Evolutionary conservation across 495 filamentous ascomycete genomes (phyloP), one percentile per base, ranked within the genome.

Genomic region (Tuber umbilicatum): DNA sequence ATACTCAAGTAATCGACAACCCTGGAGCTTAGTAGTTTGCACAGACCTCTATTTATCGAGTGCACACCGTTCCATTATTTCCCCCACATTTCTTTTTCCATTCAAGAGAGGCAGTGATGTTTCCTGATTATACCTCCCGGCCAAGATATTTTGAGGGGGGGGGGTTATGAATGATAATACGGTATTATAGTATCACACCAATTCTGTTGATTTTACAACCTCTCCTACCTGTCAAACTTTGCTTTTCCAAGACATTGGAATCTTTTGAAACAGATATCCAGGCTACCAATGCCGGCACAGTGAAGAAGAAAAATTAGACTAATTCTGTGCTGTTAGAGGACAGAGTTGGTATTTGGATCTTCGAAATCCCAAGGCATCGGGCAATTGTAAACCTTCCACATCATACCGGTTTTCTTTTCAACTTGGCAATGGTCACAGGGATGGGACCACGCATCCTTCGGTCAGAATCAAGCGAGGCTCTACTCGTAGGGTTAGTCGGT

Each of bases 361-460:
- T 31, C n/a, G 50, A 60, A 60, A 60, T 14, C 50, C 50, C 50
- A 31, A 60, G n/a, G 50, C 50, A 60, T 31, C 50, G n/a, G 10
- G 50, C 50, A 60, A 27, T 14, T 31, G 50, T 60, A 14, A 60
- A 60, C 10, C 23, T 60, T 60, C 50, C n/a, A 31, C 50, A 31
- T 60, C 50, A 31, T 31, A 60, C 50, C n/a, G n/a, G n/a, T 27
- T 31, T 60, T 27, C 50, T 31, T 14, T 60, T 27, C 50, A 60
- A 60, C 10, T 2, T 5, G n/a, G 50, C 50, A 60, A 12, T 23
- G 21, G 45, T 60, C 50, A 60, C 50, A 60, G n/a, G 50, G 50
- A 60, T 60, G 50, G n/a, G 50, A 60, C 50, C 50, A 31, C 23
- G n/a, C 50, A 60, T 60, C n/a, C 50, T 60, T 60, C n/a, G n/a